Conservation (phyloP, 176 grass and related monocot genomes). For the Melocanna baccifera region DNA sequence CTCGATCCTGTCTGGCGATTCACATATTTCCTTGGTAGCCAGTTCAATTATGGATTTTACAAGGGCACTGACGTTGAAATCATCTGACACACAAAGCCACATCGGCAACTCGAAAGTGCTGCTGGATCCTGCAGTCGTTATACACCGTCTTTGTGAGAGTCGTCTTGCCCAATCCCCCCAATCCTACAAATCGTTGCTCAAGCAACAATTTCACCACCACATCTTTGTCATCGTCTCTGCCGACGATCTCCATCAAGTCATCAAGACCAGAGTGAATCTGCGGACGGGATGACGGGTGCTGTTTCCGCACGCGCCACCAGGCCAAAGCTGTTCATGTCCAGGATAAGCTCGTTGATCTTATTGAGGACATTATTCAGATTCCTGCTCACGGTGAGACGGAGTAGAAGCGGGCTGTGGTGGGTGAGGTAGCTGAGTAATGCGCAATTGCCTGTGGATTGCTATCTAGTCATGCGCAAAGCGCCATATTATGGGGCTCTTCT, state of each 20-base stretch:
- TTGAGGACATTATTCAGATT: conserved; percentile 9
- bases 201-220: conserved; percentile 15
- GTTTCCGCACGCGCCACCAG: neutral
- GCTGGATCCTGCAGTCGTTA: too few relatives aligned
- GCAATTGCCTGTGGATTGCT: neutral
- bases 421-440: conserved; percentile 3
- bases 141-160: too few relatives aligned
- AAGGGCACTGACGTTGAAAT: neutral
- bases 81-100: conserved; percentile 35
- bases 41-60: conserved; percentile 23
- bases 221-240: conserved; percentile 12
- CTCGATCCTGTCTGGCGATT: neutral
- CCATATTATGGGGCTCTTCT: conserved; percentile 39
- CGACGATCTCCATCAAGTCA: neutral
- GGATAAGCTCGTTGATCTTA: neutral
- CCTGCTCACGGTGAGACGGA: neutral
- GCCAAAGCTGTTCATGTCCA: neutral
- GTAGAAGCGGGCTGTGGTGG: neutral
- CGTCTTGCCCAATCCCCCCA: too few relatives aligned
- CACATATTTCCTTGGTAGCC: neutral
- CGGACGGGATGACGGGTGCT: neutral
- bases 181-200: neutral
- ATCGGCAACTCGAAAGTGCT: too few relatives aligned
- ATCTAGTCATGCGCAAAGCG: neutral
- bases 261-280: neutral